These are phyloP conservation scores for Aspergillus panamensis DNA, from an alignment of 495 filamentous ascomycete genomes.

Conservation along the genomic window DNA sequence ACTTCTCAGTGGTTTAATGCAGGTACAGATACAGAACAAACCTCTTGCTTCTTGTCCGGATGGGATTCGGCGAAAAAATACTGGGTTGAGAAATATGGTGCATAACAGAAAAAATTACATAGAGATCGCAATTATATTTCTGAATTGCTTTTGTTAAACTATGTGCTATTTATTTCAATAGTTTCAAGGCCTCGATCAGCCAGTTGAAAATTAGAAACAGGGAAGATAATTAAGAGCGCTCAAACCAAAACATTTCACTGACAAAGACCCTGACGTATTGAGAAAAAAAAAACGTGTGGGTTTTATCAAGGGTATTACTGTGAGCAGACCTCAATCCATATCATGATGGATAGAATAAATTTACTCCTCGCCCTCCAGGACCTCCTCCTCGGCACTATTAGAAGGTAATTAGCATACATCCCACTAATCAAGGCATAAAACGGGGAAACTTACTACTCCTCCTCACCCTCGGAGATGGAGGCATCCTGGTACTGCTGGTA, in stretches of 20 bases:
- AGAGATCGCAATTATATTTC: constrained; percentile 1
- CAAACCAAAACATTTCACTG: constrained; percentile 40
- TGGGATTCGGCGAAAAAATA: too few species aligned
- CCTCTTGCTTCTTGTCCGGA: too few species aligned
- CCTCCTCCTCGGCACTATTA: constrained; percentile 39
- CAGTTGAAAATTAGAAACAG: constrained; percentile 41
- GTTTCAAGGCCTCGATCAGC: constrained; percentile 26
- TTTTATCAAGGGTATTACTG: constrained; percentile 46
- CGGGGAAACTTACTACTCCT: constrained; percentile 54
- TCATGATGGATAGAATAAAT: constrained; percentile 22
- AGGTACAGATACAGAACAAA: too few species aligned
- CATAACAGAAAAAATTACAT: not conserved
- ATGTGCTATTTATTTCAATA: constrained; percentile 41
- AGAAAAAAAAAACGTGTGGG: constrained; percentile 34
- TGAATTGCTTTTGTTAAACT: constrained; percentile 37
- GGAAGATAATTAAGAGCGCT: constrained; percentile 45
- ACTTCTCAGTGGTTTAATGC: too few species aligned
- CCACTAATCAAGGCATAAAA: not conserved
- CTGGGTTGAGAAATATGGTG: not conserved
- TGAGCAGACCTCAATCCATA: constrained; percentile 35
- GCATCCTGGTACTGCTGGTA: constrained; percentile 99
- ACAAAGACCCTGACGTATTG: constrained; percentile 28
- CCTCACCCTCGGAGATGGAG: constrained; percentile 72
- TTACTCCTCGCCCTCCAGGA: constrained; percentile 43
- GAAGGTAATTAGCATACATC: constrained; percentile 19